Evolutionary conservation across 2,329 filamentous ascomycete species (phyloP).

Genomic region (Colletotrichum viniferum): DNA sequence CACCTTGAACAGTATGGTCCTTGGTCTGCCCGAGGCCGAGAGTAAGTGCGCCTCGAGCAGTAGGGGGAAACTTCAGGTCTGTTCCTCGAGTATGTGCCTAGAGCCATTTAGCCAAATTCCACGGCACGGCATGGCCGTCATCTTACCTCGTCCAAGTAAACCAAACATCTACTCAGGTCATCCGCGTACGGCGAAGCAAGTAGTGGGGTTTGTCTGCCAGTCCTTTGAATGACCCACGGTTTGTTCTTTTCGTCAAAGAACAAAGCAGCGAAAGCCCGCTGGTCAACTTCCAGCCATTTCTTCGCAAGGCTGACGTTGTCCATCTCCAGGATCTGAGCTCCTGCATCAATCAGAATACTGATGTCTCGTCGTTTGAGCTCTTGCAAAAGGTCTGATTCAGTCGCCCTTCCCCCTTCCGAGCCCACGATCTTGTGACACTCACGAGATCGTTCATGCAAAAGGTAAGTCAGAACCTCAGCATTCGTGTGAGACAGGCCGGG

Average conservation of each 20-base stretch:
- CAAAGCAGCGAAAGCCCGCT: slow-evolving; percentile 50
- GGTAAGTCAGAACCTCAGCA: slow-evolving; percentile 64
- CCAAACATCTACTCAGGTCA: slow-evolving; percentile 53
- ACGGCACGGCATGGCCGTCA: not conserved
- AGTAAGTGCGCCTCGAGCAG: slow-evolving; percentile 57
- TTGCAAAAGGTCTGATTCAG: slow-evolving; percentile 48
- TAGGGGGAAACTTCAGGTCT: slow-evolving; percentile 58
- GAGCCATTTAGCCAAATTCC: not conserved
- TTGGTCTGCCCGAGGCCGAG: slow-evolving; percentile 62
- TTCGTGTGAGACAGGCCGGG: slow-evolving; percentile 61
- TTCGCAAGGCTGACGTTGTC: slow-evolving; percentile 54
- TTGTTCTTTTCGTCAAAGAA: slow-evolving; percentile 56
- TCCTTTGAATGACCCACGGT: slow-evolving; percentile 46
- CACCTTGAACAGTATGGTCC: slow-evolving; percentile 65
- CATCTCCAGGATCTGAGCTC: slow-evolving; percentile 68
- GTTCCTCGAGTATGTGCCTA: slow-evolving; percentile 63
- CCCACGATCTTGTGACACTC: slow-evolving; percentile 40
- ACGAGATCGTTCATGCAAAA: slow-evolving; percentile 57
- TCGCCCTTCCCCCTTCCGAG: slow-evolving; percentile 30
- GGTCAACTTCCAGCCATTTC: slow-evolving; percentile 54
- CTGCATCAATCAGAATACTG: slow-evolving; percentile 66
- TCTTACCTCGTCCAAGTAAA: slow-evolving; percentile 60
- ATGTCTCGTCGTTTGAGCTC: slow-evolving; percentile 43
- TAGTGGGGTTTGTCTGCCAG: slow-evolving; percentile 43
- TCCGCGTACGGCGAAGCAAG: slow-evolving; percentile 59